Base-by-base conservation (phyloP, 2,329 filamentous ascomycete genomes). In the Sporothrix protearum region DNA sequence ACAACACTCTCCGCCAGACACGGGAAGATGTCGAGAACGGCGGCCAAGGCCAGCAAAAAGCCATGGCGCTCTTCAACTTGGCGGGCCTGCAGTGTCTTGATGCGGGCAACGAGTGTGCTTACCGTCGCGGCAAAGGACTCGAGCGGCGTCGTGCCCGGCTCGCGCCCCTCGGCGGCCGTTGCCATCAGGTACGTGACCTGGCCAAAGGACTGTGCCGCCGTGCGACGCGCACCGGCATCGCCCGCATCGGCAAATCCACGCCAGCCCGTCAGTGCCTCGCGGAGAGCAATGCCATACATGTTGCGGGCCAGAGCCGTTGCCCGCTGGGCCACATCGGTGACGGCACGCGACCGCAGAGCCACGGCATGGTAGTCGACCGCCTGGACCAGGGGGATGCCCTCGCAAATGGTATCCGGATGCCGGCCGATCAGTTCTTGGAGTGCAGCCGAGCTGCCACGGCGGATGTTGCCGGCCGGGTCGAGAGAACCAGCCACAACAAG, bases 321-420 rank as follows among this genome's bases (percentile, higher is more conserved):
- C 49, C 86, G 85, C 14, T 88, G 82, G 0, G 92, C 89, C 12
- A 98, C 93, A 63, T 94, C 88, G 53, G 89, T 86, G 76, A 97
- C 90, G 3, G 94, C 95, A 75, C 92, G 87, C 19, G 92, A 91
- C 30, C 95, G 87, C n/a, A 96, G 86, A 2, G 96, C 95, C 25
- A 99, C 94, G 49, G 93, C 88, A 78, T 97, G 94, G 77, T 97
- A 99, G 78, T 99, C 96, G 0, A 98, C 92, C 1, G 88, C 87
- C 78, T 98, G 96, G 0, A 98, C 93, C 1, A 98, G 85, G 55
- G 88, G 81, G 71, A 99, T 98, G 0, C 95, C 96, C 76, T 94
- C 85, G 19, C 86, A 83, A 45, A 98, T 88, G 0, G 88, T 94
- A 76, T 97, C 91, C 0, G 96, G 95, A 80, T 99, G 95, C 10